Base-by-base conservation (phyloP, 2,329 filamentous ascomycete species). In the Trichoderma oligosporum region DNA sequence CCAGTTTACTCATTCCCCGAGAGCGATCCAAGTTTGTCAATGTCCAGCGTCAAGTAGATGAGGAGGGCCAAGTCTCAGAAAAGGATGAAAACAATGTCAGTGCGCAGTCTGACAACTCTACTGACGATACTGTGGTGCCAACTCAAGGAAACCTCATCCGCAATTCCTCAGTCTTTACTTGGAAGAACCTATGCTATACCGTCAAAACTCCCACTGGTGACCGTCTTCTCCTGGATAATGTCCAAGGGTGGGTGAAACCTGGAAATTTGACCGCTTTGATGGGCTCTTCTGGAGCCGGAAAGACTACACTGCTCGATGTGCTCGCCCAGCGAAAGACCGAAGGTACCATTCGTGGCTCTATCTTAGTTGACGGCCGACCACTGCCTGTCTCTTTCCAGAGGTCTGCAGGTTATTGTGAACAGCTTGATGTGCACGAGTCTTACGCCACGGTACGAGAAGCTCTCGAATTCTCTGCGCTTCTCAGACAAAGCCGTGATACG, bases 211-310 rank as follows among this genome's bases (percentile, higher is more conserved):
- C 80, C 0, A 69, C 72, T 1, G 82, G 82, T 3, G 75, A 90
- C 80, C 83, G 87, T 7, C 76, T 82, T 11, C 83, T 96, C 58
- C 76, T 96, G 7, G 85, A 94, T 61, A 81, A 93, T 57, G 87
- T 95, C 1, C 84, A 91, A 62, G 91, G 90, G 2, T 95, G 87
- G 84, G 87, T 92, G 56, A 89, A 90, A 70, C 88, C 89, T 1
- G 89, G 89, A 44, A 91, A 85, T 61, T 72, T 91, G 18, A 89
- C 86, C 2, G 89, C 88, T 4, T 76, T 93, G n/a, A 89, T 92
- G 88, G 86, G 89, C 65, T 83, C 88, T 2, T 88, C 86, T 9
- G 89, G 89, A 62, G 90, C 91, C 14, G 90, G 91, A 51, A 95
- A 95, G 72, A 95, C 90, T 0, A 94, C 90, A 0, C 79, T 96